These are phyloP conservation scores for Macrophomina tecta DNA, from an alignment of 2,329 filamentous ascomycete species.

Conservation along the genomic window DNA sequence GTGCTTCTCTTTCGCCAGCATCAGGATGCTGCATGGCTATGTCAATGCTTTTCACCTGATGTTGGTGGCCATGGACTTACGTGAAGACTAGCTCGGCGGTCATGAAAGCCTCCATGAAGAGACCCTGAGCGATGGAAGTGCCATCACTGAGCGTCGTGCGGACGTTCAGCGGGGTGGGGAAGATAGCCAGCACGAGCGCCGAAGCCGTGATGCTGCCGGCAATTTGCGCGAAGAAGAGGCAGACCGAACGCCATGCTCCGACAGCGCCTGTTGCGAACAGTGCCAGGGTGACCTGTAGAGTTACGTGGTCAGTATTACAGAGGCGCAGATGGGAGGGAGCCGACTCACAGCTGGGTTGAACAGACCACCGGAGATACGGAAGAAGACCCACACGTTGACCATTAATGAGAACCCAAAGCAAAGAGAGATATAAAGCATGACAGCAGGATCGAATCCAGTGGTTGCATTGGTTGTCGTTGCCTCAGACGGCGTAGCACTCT, in stretches of 20 bases:
- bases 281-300: conserved; percentile 44
- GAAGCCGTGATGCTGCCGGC: conserved; percentile 25
- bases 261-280: conserved; percentile 45
- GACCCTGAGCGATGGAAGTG: conserved; percentile 41
- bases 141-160: conserved; percentile 43
- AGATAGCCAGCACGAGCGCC: conserved; percentile 42
- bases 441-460: conserved; percentile 53
- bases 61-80: conserved; percentile 34
- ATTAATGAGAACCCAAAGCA: conserved; percentile 47
- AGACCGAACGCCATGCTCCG: conserved; percentile 34
- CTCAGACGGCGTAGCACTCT: conserved; percentile 37
- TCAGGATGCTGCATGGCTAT: conserved; percentile 36
- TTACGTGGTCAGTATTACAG: conserved; percentile 26
- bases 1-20: conserved; percentile 41
- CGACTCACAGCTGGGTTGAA: conserved; percentile 49
- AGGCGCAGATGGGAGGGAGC: conserved; percentile 38
- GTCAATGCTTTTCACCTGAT: conserved; percentile 40
- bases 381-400: conserved; percentile 51
- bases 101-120: conserved; percentile 50
- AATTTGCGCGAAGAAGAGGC: conserved; percentile 46
- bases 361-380: conserved; percentile 45
- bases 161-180: conserved; percentile 38
- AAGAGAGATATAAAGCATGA: conserved; percentile 48
- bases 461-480: conserved; percentile 52
- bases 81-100: conserved; percentile 48